Percentiles rank a stretch among this genome's conserved stretches.
Conservation (phyloP, 1,284 basidiomycete species). For the Leccinum pachyderme region DNA sequence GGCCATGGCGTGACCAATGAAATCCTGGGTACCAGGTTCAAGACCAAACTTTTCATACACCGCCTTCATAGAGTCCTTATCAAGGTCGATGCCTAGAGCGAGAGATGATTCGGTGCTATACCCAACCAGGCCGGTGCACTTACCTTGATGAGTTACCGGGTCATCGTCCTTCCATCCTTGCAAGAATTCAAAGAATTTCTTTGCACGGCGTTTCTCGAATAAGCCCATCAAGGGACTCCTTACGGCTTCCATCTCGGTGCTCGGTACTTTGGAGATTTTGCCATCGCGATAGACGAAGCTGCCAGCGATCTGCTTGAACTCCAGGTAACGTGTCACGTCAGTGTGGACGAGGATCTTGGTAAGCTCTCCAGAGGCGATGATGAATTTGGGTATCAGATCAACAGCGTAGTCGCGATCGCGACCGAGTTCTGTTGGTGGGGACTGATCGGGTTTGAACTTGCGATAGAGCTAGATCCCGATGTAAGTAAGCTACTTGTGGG, state of each 20-base stretch:
- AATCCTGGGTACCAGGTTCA: slow-evolving; percentile 97
- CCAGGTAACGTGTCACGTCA: slow-evolving; percentile 97
- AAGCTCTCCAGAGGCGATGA: slow-evolving; percentile 97
- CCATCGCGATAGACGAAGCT: slow-evolving; percentile 98
- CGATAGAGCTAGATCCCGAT: slow-evolving; percentile 77
- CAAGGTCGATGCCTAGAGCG: slow-evolving; percentile 74
- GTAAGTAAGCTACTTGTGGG: slow-evolving; percentile 18
- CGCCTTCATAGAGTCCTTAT: slow-evolving; percentile 86
- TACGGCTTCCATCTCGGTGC: slow-evolving; percentile 97
- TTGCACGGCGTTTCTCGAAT: slow-evolving; percentile 97
- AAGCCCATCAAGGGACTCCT: slow-evolving; percentile 95
- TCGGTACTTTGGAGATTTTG: slow-evolving; percentile 96
- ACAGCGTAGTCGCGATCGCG: slow-evolving; percentile 95
- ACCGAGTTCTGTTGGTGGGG: slow-evolving; percentile 76
- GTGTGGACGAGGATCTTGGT: slow-evolving; percentile 99
- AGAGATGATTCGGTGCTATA: slow-evolving; percentile 5
- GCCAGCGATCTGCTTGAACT: slow-evolving; percentile 99
- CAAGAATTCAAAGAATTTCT: slow-evolving; percentile 98
- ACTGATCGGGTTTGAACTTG: slow-evolving; percentile 84
- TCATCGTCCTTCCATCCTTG: slow-evolving; percentile 96
- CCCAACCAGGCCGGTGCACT: slow-evolving; percentile 18
- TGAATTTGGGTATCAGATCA: slow-evolving; percentile 95
- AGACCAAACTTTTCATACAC: slow-evolving; percentile 98
- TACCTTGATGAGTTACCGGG: slow-evolving; percentile 93
- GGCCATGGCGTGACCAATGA: slow-evolving; percentile 99